Base-by-base conservation (phyloP, 495 filamentous ascomycete genomes). In the Hypomontagnella monticulosa region DNA sequence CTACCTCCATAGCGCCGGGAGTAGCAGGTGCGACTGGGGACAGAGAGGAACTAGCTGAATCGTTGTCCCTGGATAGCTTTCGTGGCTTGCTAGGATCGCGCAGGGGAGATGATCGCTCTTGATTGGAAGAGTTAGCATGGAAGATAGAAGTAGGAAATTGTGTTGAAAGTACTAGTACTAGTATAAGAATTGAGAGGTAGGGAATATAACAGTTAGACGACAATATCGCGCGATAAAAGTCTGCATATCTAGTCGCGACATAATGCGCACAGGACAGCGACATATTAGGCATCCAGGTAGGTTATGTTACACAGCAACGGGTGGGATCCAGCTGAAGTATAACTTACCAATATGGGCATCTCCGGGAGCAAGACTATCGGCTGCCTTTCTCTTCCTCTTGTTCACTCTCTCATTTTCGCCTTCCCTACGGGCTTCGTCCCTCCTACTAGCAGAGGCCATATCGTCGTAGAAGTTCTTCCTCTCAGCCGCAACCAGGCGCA, bases 401-500 rank as follows among this genome's bases (percentile, higher is more conserved):
- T 80, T 83, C 10, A 79, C 79, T 62, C 81, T 80, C 61, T 85
- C 83, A 15, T 82, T 79, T 9, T 80, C 81, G 41, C 75, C 61
- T 55, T 79, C 64, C 52, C 72, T 66, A 73, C 69, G 68, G 67
- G 70, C 58, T 60, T 75, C 73, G 79, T 76, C 53, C 76, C 75
- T 67, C 75, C 79, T 73, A 49, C 78, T 54, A 68, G 79, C 75
- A 20, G 76, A 70, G 46, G 78, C 75, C 57, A 79, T 57, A 41
- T 85, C 81, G 54, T 83, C 77, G 32, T 76, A 57, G 49, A 90
- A 68, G n/a, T 79, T 81, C 69, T 90, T 90, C 36, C 88, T 83
- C 65, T 80, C 85, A 54, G 84, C 79, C 6, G 86, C 86, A 52
- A 92, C 79, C 55, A 89, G 83, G 33, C 90, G 81, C 86, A 93